Base-by-base conservation (phyloP, 495 filamentous ascomycete species). In the Talaromyces ruber region DNA sequence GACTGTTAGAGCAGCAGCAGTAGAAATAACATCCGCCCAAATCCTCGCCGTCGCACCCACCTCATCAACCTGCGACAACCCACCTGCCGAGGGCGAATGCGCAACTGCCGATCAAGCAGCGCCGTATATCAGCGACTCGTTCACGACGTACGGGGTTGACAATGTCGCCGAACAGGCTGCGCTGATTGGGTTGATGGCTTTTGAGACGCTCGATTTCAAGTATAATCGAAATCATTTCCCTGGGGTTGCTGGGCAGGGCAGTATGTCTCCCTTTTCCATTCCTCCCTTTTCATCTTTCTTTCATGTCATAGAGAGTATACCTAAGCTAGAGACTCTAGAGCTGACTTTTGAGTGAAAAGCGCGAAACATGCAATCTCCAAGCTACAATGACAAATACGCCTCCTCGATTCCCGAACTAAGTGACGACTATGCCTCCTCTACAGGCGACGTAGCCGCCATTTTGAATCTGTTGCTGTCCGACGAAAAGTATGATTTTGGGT, bases 341-440 rank as follows among this genome's bases (percentile, higher is more conserved):
- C 34, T 43, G 24, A 45, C 58, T 28, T 60, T 22, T 39, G 3
- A 51, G 64, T 45, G 34, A 54, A 63, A 45, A 76, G 70, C 90
- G 0, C 81, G 86, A 24, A 91, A 91, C 70, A 92, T 94, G 90
- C 87, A 90, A 78, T 79, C 74, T 60, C 72, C 79, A 16, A 59
- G 71, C 8, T 88, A 70, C 75, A 86, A 90, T 72, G 63, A 79
- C 6, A 50, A 80, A 69, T 95, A 92, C 69, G 89, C 85, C 8
- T 56, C 72, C 3, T 83, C 79, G 7, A 75, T 90, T 56, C 74
- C 79, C 0, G 81, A 65, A 0, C 69, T 90, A 0, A 65, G 64
- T 6, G 68, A 64, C 37, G 60, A 79, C 51, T 61, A 83, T 4
- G 30, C 69, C 0, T 58, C 58, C n/a, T 74, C 82, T 25, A 58